phyloP scores from a whole-genome alignment of 2,329 filamentous ascomycete species.

The Penicillium sp. region DNA sequence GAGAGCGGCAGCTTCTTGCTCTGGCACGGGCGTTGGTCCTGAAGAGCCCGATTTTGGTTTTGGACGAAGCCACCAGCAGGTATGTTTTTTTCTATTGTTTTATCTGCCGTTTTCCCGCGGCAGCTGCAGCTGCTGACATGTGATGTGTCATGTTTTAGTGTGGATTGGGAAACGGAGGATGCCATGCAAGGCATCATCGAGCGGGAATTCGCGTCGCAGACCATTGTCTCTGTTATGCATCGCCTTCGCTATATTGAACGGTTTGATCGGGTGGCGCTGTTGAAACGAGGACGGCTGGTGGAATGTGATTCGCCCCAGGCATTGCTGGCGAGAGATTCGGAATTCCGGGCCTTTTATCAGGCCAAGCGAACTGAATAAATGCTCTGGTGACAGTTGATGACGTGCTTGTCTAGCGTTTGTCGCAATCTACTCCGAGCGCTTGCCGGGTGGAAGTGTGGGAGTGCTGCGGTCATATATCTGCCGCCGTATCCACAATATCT shows the following conservation, averaged over 20 bases:
- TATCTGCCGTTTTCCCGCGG: too few species aligned
- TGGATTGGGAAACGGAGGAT: background rate
- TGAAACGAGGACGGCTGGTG: background rate
- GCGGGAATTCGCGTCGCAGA: background rate
- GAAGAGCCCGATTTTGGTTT: conserved; percentile 12
- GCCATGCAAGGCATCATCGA: background rate
- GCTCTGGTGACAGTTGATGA: too few species aligned
- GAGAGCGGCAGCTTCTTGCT: conserved; percentile 69
- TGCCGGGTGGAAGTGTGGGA: too few species aligned
- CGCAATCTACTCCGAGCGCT: too few species aligned
- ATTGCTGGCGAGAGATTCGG: background rate
- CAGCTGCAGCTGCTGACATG: too few species aligned
- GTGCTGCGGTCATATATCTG: too few species aligned
- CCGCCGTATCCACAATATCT: too few species aligned
- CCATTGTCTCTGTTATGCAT: background rate
- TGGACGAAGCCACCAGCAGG: conserved; percentile 25
- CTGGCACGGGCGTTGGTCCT: conserved; percentile 63
- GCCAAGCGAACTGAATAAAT: too few species aligned
- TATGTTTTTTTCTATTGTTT: too few species aligned
- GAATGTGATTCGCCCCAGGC: background rate
- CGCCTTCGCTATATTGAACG: background rate
- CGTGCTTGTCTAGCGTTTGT: too few species aligned
- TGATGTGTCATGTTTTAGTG: too few species aligned
- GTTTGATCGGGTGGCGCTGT: background rate
- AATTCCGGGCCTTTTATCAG: too few species aligned